A percentile compares a stretch with the other conserved stretches of the same genome.
Conservation (phyloP, 139 green algal species). For the Pseudopediastrum boryanum region DNA sequence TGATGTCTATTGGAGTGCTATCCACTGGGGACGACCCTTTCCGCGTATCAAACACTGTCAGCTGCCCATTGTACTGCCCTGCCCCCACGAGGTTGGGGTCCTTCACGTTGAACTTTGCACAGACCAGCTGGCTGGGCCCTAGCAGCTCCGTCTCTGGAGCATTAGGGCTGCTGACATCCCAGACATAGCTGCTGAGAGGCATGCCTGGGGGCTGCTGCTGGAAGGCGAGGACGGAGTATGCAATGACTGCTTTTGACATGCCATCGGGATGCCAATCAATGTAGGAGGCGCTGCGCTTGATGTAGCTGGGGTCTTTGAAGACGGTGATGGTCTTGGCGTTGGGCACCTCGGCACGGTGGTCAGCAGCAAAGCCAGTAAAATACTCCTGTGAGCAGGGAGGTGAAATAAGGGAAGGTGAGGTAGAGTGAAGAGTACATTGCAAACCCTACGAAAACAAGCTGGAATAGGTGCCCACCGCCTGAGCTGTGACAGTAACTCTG, state of each 20-base stretch:
- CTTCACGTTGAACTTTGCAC: slow-evolving; percentile 84
- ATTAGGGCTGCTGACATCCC: slow-evolving; percentile 90
- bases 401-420: too few relatives aligned
- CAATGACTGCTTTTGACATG: slow-evolving; percentile 69
- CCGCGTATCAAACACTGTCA: slow-evolving; percentile 86
- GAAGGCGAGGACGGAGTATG: slow-evolving; percentile 88
- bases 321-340: slow-evolving; percentile 81
- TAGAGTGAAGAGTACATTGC: too few relatives aligned
- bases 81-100: slow-evolving; percentile 81
- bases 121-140: slow-evolving; percentile 79
- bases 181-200: slow-evolving; percentile 82
- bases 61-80: slow-evolving; percentile 92
- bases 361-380: slow-evolving; percentile 66
- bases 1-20: slow-evolving; percentile 73
- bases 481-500: too few relatives aligned
- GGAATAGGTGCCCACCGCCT: too few relatives aligned
- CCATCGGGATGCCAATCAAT: slow-evolving; percentile 88
- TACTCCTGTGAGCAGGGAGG: too few relatives aligned
- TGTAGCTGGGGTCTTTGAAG: slow-evolving; percentile 77
- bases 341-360: slow-evolving; percentile 71
- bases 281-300: slow-evolving; percentile 69
- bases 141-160: slow-evolving; percentile 80
- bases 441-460: too few relatives aligned
- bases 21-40: slow-evolving; percentile 77
- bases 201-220: slow-evolving; percentile 81